Evolutionary conservation across 1,284 basidiomycete genomes (phyloP).

Genomic region (Rhodotorula sp.): DNA sequence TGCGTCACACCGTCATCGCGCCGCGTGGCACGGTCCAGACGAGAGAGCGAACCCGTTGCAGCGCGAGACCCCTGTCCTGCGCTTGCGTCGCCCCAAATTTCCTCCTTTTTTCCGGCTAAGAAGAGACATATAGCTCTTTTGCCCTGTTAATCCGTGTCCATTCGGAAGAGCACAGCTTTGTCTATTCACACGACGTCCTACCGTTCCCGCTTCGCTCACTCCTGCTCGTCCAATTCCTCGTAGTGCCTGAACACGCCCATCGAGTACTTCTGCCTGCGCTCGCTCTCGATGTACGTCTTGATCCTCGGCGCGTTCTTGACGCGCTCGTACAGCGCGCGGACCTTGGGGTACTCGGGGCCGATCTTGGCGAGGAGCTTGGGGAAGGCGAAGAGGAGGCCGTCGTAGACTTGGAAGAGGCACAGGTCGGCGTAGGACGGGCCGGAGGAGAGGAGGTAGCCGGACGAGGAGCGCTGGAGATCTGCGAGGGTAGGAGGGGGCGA

Average conservation of each 20-base stretch:
- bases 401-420: constrained; percentile 55
- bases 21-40: too few species aligned
- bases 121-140: too few species aligned
- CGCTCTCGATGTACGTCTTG: constrained; percentile 56
- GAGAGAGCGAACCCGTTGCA: too few species aligned
- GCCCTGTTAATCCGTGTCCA: too few species aligned
- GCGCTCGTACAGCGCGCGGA: constrained; percentile 44
- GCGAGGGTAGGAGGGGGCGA: neutral
- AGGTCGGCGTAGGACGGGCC: constrained; percentile 58
- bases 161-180: too few species aligned
- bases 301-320: constrained; percentile 51
- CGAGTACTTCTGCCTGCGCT: constrained; percentile 53
- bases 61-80: too few species aligned
- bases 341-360: constrained; percentile 49
- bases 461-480: constrained; percentile 47
- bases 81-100: too few species aligned
- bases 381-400: constrained; percentile 57
- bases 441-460: constrained; percentile 52
- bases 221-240: constrained; percentile 55
- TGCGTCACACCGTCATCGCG: too few species aligned
- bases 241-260: constrained; percentile 58
- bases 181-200: neutral
- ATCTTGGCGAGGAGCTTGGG: constrained; percentile 54
- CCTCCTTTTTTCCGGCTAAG: too few species aligned
- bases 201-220: neutral